phyloP scores from a whole-genome alignment of 2,329 filamentous ascomycete species.

The Aspergillus floridensis region DNA sequence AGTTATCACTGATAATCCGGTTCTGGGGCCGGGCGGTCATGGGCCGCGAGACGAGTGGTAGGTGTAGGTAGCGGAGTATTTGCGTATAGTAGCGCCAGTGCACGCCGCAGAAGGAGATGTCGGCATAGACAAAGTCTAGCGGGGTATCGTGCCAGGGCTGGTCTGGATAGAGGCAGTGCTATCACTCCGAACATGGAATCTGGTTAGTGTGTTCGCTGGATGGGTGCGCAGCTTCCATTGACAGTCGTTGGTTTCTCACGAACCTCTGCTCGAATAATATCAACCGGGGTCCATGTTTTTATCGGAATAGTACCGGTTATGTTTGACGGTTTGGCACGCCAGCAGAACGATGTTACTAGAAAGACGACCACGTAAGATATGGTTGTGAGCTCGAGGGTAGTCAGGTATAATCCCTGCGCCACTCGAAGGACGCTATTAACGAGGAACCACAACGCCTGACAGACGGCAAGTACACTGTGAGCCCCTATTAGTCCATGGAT shows the following conservation, averaged over 20 bases:
- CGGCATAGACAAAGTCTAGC: neutral
- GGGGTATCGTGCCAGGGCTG: neutral
- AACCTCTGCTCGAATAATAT: neutral
- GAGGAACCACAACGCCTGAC: neutral
- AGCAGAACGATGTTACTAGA: neutral
- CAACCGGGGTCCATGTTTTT: neutral
- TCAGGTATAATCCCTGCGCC: neutral
- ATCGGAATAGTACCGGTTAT: neutral
- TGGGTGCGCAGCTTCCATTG: too few species aligned
- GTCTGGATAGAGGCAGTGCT: neutral
- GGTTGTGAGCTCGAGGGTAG: neutral
- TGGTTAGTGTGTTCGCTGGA: too few species aligned
- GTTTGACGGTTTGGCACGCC: neutral
- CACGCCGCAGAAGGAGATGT: neutral
- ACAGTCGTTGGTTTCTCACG: neutral
- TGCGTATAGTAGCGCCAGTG: neutral
- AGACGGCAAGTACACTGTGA: neutral
- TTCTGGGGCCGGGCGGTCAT: neutral
- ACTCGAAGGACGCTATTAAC: neutral
- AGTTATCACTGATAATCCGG: neutral
- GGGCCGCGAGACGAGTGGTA: neutral
- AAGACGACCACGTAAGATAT: neutral
- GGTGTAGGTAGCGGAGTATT: neutral
- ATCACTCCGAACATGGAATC: too few species aligned
- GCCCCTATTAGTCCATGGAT: neutral